phyloP scores from a whole-genome alignment of 2,329 filamentous ascomycete species.

The Fusarium longipes region DNA sequence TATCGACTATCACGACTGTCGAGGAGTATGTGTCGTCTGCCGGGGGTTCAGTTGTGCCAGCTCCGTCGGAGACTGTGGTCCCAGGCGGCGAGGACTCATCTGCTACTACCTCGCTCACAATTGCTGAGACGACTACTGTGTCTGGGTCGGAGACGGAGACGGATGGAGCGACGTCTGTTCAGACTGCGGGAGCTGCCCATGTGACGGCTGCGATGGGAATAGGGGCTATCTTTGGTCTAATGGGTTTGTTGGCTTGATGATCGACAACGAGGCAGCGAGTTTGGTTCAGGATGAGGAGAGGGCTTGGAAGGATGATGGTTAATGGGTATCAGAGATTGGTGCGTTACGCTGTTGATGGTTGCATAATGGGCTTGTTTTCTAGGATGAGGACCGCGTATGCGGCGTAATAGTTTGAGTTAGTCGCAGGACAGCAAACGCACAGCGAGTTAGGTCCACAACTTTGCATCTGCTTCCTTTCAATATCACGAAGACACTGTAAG shows the following conservation, averaged over 20 bases:
- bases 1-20: slow-evolving; percentile 19
- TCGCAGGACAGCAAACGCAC: slow-evolving; percentile 21
- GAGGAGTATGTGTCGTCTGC: slow-evolving; percentile 28
- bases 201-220: slow-evolving; percentile 40
- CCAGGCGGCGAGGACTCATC: slow-evolving; percentile 9
- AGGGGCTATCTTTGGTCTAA: slow-evolving; percentile 40
- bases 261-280: not conserved
- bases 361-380: slow-evolving; percentile 35
- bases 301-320: slow-evolving; percentile 18
- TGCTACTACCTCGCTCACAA: slow-evolving; percentile 1
- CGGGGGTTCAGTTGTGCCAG: slow-evolving; percentile 21
- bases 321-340: slow-evolving; percentile 16
- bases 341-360: slow-evolving; percentile 18
- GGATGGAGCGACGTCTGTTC: slow-evolving; percentile 28
- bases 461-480: not conserved
- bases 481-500: not conserved
- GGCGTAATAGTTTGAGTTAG: slow-evolving; percentile 14
- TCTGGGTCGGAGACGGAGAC: slow-evolving; percentile 22
- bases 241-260: slow-evolving; percentile 40
- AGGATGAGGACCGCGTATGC: slow-evolving; percentile 11
- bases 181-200: slow-evolving; percentile 39
- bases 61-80: not conserved
- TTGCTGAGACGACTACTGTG: slow-evolving; percentile 1
- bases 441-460: slow-evolving; percentile 16
- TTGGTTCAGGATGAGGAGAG: not conserved